phyloP scores from a whole-genome alignment of 2,329 filamentous ascomycete species.

The Microdochium nivale region DNA sequence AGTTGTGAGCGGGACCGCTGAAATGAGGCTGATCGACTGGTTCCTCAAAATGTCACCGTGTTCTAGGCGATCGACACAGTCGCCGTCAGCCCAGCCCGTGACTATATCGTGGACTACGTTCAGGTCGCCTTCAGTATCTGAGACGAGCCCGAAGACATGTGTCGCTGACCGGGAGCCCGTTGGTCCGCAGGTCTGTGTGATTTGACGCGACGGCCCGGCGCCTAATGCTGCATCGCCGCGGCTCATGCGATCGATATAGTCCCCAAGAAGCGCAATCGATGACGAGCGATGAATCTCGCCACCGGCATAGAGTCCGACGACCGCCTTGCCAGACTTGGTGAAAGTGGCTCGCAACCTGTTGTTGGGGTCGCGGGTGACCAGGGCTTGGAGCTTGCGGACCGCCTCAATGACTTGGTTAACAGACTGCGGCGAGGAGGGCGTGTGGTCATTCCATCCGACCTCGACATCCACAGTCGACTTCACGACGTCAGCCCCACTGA shows the following conservation, averaged over 20 bases:
- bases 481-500: neutral
- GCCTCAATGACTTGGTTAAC: neutral
- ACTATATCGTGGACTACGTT: neutral
- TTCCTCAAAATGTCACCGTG: neutral
- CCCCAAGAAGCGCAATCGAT: neutral
- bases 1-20: neutral
- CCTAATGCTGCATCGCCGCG: neutral
- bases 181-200: neutral
- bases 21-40: neutral
- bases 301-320: neutral
- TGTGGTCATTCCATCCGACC: neutral
- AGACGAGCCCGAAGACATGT: neutral
- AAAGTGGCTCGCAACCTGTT: neutral
- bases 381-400: neutral
- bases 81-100: neutral
- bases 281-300: neutral
- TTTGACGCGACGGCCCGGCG: neutral
- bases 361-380: neutral
- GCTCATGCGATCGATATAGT: neutral
- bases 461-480: neutral
- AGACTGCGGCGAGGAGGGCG: neutral
- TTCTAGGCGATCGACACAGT: neutral
- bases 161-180: neutral
- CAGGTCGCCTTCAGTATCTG: neutral
- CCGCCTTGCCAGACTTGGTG: neutral